Evolutionary conservation across 139 green algal genomes (phyloP), one percentile per base, ranked within the genome.

Genomic region (Gonium pectorale): DNA sequence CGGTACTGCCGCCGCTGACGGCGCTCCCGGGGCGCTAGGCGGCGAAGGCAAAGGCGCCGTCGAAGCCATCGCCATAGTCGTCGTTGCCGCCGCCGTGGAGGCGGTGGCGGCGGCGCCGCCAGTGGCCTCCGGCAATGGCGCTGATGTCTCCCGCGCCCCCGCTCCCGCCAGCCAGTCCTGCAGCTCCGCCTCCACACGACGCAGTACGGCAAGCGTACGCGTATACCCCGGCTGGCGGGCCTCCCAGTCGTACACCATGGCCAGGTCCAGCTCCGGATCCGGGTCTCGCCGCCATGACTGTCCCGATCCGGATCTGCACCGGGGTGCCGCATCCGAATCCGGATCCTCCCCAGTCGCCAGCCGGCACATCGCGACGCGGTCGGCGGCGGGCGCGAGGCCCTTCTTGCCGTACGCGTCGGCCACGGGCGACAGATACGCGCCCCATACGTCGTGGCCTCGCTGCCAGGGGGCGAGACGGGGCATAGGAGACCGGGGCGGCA

Each of bases 221-320:
- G 92, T 94, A 73, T 95, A 96, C 29, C 89, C 72, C 27, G 75
- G 35, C 88, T 96, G 95, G 33, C 56, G 19, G 5, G 87, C 90
- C 72, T 98, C 95, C 95, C 95, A 98, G 24, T 59, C 54, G 83
- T 97, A 92, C 60, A 96, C 93, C 93, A 97, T 97, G 26, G 96
- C 86, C 41, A 52, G 24, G 82, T 82, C 40, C 56, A 31, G 38
- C 33, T 52, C 41, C 88, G 35, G 68, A 73, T 64, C 37, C 51
- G 24, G 75, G 56, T 46, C 81, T 77, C 62, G 67, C 67, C 40
- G 8, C 62, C 49, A 56, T 56, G 49, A 56, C 49, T 56, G 49
- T 17, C 49, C 49, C 17, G 13, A 26, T 56, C 49, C 13, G 13
- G 13, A 13, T 56, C 35, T 49, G 64, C 0, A n/a, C 17, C 37